phyloP scores from a whole-genome alignment of 768 basidiomycete species.

The Fomitopsis serialis region DNA sequence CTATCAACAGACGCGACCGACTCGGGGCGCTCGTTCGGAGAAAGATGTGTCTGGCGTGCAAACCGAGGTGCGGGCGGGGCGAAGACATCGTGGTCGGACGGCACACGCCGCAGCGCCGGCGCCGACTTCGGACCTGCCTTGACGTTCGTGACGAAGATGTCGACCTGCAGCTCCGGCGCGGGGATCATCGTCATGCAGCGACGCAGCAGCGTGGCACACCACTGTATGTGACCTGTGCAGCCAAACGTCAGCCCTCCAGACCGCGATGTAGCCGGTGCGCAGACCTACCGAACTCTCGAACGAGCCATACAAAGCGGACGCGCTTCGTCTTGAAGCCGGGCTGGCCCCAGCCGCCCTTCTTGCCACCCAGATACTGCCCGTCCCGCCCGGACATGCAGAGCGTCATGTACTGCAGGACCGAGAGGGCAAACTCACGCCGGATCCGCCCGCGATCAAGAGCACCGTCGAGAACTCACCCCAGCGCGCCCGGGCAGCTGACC shows the following conservation, averaged over 20 bases:
- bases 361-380: conserved; percentile 42
- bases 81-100: conserved; percentile 15
- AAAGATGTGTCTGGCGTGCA: background rate
- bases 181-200: conserved; percentile 54
- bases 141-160: conserved; percentile 70
- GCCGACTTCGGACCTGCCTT: conserved; percentile 16
- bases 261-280: background rate
- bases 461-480: conserved; percentile 59
- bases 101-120: background rate
- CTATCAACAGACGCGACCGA: conserved; percentile 25
- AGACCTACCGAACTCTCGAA: conserved; percentile 65
- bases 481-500: conserved; percentile 50
- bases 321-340: conserved; percentile 40
- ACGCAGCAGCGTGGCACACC: conserved; percentile 67
- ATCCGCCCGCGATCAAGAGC: conserved; percentile 65
- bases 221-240: conserved; percentile 61
- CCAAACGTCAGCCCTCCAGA: background rate
- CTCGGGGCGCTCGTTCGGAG: background rate
- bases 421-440: conserved; percentile 71
- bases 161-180: conserved; percentile 45
- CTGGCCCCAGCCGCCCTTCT: conserved; percentile 37
- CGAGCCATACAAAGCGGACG: conserved; percentile 72
- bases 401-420: conserved; percentile 61
- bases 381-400: conserved; percentile 52
- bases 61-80: conserved; percentile 28